A percentile compares a stretch with the other conserved stretches of the same genome.
phyloP scores from a whole-genome alignment of 2,329 filamentous ascomycete species.

The Calonectria leucothoes region DNA sequence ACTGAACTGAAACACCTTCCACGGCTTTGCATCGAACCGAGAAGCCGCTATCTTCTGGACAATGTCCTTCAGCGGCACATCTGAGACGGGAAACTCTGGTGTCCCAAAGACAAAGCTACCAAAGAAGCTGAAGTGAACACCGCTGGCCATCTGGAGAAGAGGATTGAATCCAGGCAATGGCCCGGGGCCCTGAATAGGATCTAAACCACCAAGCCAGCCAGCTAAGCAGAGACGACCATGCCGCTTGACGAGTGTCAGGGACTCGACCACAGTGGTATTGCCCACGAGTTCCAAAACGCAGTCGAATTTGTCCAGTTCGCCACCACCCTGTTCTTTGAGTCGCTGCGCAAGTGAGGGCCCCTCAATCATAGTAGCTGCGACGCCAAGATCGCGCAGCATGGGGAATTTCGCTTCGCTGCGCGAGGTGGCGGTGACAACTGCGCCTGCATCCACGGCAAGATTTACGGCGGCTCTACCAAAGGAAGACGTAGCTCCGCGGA shows the following conservation, averaged over 20 bases:
- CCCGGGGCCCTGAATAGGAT: slow-evolving; percentile 35
- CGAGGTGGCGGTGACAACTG: slow-evolving; percentile 11
- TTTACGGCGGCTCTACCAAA: slow-evolving; percentile 7
- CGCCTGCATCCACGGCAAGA: slow-evolving; percentile 8
- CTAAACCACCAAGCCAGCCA: slow-evolving; percentile 41
- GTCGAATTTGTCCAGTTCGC: not conserved
- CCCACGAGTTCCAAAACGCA: slow-evolving; percentile 3
- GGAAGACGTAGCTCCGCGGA: not conserved
- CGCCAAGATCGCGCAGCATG: not conserved
- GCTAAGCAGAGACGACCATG: not conserved
- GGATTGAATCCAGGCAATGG: slow-evolving; percentile 49
- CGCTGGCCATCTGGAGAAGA: slow-evolving; percentile 56
- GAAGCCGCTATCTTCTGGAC: slow-evolving; percentile 49
- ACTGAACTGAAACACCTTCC: slow-evolving; percentile 46
- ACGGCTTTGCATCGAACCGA: slow-evolving; percentile 48
- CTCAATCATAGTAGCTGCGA: not conserved
- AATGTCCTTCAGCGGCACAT: slow-evolving; percentile 53
- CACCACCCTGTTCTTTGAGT: not conserved
- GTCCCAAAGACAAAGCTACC: slow-evolving; percentile 52
- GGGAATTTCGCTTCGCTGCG: slow-evolving; percentile 1
- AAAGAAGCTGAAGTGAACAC: slow-evolving; percentile 59
- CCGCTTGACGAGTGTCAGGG: not conserved
- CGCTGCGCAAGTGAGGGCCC: not conserved
- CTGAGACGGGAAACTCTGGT: slow-evolving; percentile 50
- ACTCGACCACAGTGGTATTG: slow-evolving; percentile 7